These are phyloP conservation scores for Apostasia shenzhenica DNA, from an alignment of 106 monocot genomes.

Conservation along the genomic window DNA sequence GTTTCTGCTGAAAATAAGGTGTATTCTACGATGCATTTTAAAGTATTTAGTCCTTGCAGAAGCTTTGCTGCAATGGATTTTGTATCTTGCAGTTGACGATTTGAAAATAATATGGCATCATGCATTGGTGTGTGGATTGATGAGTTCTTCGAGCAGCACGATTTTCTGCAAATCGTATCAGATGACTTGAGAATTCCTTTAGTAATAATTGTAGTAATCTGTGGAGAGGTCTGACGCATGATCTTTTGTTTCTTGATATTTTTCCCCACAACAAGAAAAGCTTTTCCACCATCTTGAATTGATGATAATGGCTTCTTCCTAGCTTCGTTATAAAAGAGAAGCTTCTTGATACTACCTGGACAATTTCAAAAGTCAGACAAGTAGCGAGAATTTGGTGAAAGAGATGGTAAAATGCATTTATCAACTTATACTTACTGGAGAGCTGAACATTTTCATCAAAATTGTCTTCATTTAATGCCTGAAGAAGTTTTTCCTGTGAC, in stretches of 20 bases:
- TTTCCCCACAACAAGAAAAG: background rate
- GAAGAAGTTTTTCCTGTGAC: conserved; percentile 74
- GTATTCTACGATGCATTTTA: conserved; percentile 56
- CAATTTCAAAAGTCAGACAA: background rate
- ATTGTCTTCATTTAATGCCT: conserved; percentile 31
- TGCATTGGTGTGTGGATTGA: conserved; percentile 28
- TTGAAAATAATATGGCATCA: conserved; percentile 69
- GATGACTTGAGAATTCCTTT: conserved; percentile 56
- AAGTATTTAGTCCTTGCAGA: conserved; percentile 46
- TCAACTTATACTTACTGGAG: conserved; percentile 27
- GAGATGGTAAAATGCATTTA: background rate
- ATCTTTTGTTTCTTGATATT: conserved; percentile 25
- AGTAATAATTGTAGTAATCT: conserved; percentile 19
- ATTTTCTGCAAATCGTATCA: conserved; percentile 10
- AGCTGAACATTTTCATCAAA: conserved; percentile 25
- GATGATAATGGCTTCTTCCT: conserved; percentile 6
- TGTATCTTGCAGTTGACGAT: conserved; percentile 70
- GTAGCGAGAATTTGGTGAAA: background rate
- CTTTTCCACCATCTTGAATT: conserved; percentile 6
- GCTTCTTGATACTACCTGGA: conserved; percentile 32
- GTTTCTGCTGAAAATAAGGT: conserved; percentile 25
- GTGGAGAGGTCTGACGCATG: conserved; percentile 5
- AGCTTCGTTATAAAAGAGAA: conserved; percentile 12
- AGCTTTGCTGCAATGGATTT: conserved; percentile 55
- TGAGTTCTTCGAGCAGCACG: conserved; percentile 29